Conservation (phyloP, 306 rosid genomes). For the Cucumis sativus region Cucumber_9930_V3 NC_026656.2:4935001-4935500, state of each 20-base stretch:
- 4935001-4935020: constrained; percentile 65
- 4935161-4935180: constrained; percentile 67
- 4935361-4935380: constrained; percentile 69
- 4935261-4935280: background rate
- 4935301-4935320: constrained; percentile 54
- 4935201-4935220: constrained; percentile 55
- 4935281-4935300: background rate
- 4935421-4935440: constrained; percentile 62
- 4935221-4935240: constrained; percentile 2
- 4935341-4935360: constrained; percentile 78
- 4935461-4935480: constrained; percentile 62
- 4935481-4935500: constrained; percentile 52
- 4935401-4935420: constrained; percentile 68
- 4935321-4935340: constrained; percentile 83
- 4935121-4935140: constrained; percentile 52
- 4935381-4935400: constrained; percentile 90
- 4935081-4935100: constrained; percentile 28
- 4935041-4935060: constrained; percentile 59
- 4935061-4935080: constrained; percentile 45
- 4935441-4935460: constrained; percentile 55
- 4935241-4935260: background rate
- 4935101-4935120: constrained; percentile 42
- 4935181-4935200: constrained; percentile 97
- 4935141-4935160: constrained; percentile 67
- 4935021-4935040: constrained; percentile 75